These are phyloP conservation scores for Arctostaphylos glauca DNA, from an alignment of 148 eudicot species.

Conservation along the genomic window DNA sequence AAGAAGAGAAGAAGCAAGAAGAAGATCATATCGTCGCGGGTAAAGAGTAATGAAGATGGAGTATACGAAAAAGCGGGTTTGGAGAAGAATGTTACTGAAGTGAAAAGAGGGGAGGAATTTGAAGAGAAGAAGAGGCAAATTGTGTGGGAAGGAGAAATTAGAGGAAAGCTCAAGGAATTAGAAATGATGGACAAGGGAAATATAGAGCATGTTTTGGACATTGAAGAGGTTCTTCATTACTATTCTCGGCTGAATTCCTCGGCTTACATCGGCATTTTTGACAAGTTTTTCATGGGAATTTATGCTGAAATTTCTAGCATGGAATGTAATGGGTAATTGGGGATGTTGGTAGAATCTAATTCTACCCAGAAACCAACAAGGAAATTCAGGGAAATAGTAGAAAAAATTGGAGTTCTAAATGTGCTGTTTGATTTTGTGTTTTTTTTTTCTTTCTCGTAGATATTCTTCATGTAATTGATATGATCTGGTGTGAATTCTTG, in stretches of 20 bases:
- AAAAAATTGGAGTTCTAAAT: not conserved
- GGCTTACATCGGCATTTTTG: conserved; percentile 54
- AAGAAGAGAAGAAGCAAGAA: conserved; percentile 13
- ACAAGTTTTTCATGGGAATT: conserved; percentile 54
- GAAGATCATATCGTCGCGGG: not conserved
- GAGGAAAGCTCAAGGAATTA: conserved; percentile 48
- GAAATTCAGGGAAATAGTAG: too few species aligned
- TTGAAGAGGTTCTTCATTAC: conserved; percentile 58
- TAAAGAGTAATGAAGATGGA: not conserved
- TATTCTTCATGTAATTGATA: not conserved
- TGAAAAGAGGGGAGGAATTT: conserved; percentile 6
- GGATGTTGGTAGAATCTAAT: not conserved
- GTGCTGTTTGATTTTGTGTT: not conserved
- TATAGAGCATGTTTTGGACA: conserved; percentile 48
- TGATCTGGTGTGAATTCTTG: too few species aligned
- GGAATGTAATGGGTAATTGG: not conserved
- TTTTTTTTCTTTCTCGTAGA: not conserved
- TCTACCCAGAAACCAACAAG: not conserved
- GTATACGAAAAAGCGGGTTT: not conserved
- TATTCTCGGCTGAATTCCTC: conserved; percentile 59
- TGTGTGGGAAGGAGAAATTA: conserved; percentile 16
- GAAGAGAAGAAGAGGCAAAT: conserved; percentile 16
- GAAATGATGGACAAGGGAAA: conserved; percentile 42
- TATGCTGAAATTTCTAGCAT: conserved; percentile 35
- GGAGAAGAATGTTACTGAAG: not conserved